These are phyloP conservation scores for Irineochytrium annulatum DNA, from an alignment of 192 early-diverging fungal genomes.

Conservation along the genomic window DNA sequence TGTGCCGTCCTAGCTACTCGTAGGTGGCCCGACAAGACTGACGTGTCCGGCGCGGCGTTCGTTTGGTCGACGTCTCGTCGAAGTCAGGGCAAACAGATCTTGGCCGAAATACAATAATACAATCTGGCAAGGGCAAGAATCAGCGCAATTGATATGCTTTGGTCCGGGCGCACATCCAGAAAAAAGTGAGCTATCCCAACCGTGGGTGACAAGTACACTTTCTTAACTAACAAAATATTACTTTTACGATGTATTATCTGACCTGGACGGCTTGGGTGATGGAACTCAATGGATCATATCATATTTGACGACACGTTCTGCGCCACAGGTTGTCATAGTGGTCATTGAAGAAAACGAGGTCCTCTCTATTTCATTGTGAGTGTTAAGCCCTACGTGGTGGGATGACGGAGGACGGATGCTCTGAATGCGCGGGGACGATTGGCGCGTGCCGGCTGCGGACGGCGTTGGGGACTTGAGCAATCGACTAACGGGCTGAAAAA, in stretches of 20 bases:
- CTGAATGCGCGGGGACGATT: neutral
- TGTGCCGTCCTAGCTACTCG: no score
- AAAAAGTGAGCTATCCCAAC: no score
- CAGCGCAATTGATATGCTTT: no score
- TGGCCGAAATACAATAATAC: no score
- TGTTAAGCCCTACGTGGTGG: neutral
- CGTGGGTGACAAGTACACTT: no score
- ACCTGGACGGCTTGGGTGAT: neutral
- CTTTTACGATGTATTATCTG: neutral
- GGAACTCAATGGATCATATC: neutral
- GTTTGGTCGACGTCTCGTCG: no score
- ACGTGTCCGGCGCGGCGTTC: no score
- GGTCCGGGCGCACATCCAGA: no score
- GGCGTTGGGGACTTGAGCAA: neutral
- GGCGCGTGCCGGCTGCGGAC: neutral
- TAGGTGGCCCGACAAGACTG: no score
- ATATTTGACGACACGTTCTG: neutral
- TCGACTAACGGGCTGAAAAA: neutral
- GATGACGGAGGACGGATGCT: neutral
- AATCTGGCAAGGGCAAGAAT: no score
- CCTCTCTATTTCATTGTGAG: neutral
- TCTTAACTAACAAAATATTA: no score
- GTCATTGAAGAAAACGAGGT: neutral
- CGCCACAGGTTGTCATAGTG: neutral
- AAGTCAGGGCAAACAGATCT: no score